Evolutionary conservation across 2,329 filamentous ascomycete species (phyloP), one percentile per base, ranked within the genome.

Genomic region (Lecanicillium sp.): DNA sequence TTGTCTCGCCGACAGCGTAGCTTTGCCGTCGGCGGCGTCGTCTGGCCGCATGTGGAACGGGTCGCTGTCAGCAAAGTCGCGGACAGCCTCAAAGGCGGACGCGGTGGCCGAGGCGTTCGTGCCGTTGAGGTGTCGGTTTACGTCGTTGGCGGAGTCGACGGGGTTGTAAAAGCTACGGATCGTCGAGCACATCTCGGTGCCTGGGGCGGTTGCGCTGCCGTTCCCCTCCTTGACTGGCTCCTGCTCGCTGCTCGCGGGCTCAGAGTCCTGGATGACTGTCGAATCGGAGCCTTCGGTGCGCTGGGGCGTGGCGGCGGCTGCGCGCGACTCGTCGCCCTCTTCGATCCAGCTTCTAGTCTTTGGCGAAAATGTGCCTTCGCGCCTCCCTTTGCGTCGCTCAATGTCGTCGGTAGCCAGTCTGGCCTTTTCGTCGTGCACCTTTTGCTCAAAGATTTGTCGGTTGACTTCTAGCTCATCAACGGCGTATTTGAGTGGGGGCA

Each of bases 401-500:
- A 65, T 60, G 12, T 67, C 69, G 56, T 70, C 69, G 38, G 6
- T 45, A 15, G 50, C 47, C 39, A 67, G 52, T 51, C 68, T 75
- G 30, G 73, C 70, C 60, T 82, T 79, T 55, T 86, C 84, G 42
- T 82, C 72, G 30, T 77, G 72, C 35, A 91, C 79, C 54, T 77
- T 81, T 40, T 69, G 69, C 56, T 87, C 79, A 77, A 94, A 97
- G 5, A 84, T 73, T 2, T 69, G 67, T 63, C 85, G 87, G 65
- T 97, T 97, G 50, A 70, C 70, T 43, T 86, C 75, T 20, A 97
- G 83, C 65, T 95, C 89, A 21, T 86, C 79, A 11, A 94, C 84
- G 11, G 85, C 87, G 65, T 94, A 96, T 43, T 75, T 73, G 81
- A 97, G 87, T 19, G 79, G 80, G 2, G 93, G 90, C 60, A 97